These are phyloP conservation scores for Manihot esculenta DNA, from an alignment of 441 rosid species.

Conservation along the genomic window DNA sequence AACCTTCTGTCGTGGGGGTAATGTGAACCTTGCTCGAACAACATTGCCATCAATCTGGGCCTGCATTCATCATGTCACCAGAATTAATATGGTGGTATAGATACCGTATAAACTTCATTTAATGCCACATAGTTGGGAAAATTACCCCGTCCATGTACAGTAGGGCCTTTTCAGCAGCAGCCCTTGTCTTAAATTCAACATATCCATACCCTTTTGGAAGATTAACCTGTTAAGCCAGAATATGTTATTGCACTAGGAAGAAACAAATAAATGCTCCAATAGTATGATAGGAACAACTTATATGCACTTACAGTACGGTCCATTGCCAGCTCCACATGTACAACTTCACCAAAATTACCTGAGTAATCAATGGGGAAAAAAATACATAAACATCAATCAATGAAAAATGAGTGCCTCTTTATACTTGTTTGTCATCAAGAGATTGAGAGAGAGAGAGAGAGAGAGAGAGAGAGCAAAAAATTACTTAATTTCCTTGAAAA, in stretches of 20 bases:
- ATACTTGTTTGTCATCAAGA: background rate
- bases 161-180: conserved; percentile 92
- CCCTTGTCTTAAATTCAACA: conserved; percentile 87
- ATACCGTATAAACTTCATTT: conserved; percentile 12
- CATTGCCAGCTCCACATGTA: conserved; percentile 79
- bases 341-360: conserved; percentile 94
- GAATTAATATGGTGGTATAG: conserved; percentile 1
- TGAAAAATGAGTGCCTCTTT: background rate
- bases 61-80: conserved; percentile 40
- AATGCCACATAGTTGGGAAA: conserved; percentile 17
- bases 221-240: conserved; percentile 56
- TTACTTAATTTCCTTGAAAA: background rate
- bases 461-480: no score
- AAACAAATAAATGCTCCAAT: background rate
- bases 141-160: conserved; percentile 94
- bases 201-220: conserved; percentile 97
- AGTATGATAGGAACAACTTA: conserved; percentile 6
- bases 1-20: conserved; percentile 71
- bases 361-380: conserved; percentile 16
- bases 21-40: conserved; percentile 76
- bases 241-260: background rate
- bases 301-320: conserved; percentile 73
- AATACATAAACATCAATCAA: background rate
- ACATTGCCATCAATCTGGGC: conserved; percentile 97
- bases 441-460: conserved; percentile 3